Base-by-base conservation (phyloP, 1,284 basidiomycete species). In the Mrakiaceae sp. region DNA sequence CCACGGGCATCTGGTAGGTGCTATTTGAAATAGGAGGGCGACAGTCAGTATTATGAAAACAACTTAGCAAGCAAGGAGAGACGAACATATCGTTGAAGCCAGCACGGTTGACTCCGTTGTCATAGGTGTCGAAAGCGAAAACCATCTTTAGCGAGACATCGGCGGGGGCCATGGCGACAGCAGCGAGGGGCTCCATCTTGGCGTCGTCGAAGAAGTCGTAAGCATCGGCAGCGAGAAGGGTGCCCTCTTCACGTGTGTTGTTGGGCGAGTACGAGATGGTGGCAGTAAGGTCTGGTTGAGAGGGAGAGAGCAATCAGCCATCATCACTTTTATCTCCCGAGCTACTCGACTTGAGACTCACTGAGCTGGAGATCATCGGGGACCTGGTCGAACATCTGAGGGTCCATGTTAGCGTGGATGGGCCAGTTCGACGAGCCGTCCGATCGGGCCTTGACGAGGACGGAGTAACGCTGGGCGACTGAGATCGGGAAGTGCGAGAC, bases 391-490 rank as follows among this genome's bases (percentile, higher is more conserved):
- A 94, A 79, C 80, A 79, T 80, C 68, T 78, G 78, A 11, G 72
- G 70, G 67, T 92, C 89, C 83, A 97, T 90, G 79, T 91, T 89
- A 40, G 88, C 87, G 72, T 93, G 90, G 68, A 98, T 84, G 54
- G 83, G 84, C 84, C 87, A 98, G 79, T 97, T 96, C 27, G 81
- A 77, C 12, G 79, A 78, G 0, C 88, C 87, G 70, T 92, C 88
- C 75, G 93, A 91, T 64, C 87, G 84, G 9, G 95, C 92, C 27
- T 86, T 87, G 59, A 97, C 89, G 58, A 97, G 84, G 60, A 98
- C 79, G 0, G 90, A 93, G 77, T 94, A 96, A n/a, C 94, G 84
- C 75, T 98, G 94, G 0, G 93, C 93, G 57, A 88, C 90, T 5
- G 88, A 81, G 66, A 96, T 68, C 53, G 83, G 81, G 61, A 97